Conservation (phyloP, 1,284 basidiomycete genomes). For the Tilletia walkeri region DNA sequence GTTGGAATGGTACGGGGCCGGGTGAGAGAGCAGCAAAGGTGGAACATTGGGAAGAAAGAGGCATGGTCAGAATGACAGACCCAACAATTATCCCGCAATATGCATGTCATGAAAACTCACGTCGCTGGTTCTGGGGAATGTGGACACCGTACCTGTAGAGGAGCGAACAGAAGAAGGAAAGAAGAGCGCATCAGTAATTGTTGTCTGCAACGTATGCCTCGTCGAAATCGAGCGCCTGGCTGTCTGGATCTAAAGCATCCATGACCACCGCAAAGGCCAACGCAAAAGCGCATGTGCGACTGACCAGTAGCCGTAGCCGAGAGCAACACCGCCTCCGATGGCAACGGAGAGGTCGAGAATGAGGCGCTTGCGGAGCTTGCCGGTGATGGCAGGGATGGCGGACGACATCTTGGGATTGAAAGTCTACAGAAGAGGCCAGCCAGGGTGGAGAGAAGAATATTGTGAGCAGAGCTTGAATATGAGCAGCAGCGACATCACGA, state of each 20-base stretch:
- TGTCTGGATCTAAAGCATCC: too few relatives aligned
- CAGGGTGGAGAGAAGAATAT: neutral
- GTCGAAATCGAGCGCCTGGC: neutral
- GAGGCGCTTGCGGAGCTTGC: conserved; percentile 53
- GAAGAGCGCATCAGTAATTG: neutral
- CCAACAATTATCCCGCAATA: too few relatives aligned
- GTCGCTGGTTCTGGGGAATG: conserved; percentile 46
- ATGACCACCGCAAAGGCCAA: too few relatives aligned
- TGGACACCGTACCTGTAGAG: conserved; percentile 48
- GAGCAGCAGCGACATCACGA: too few relatives aligned
- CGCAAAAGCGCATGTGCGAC: conserved; percentile 14
- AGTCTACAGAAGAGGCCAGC: neutral
- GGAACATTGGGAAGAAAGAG: neutral
- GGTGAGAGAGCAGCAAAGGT: neutral
- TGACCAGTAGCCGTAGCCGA: conserved; percentile 52
- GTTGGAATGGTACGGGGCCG: too few relatives aligned
- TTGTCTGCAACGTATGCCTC: neutral
- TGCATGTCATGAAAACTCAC: conserved; percentile 16
- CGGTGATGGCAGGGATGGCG: conserved; percentile 48
- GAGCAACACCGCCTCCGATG: conserved; percentile 45
- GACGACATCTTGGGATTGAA: neutral
- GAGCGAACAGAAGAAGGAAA: neutral
- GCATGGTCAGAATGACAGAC: neutral
- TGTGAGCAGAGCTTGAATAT: too few relatives aligned
- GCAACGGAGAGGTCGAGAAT: conserved; percentile 51